Evolutionary conservation across 306 rosid species (phyloP).

Genomic region (Trifolium dubium): DNA sequence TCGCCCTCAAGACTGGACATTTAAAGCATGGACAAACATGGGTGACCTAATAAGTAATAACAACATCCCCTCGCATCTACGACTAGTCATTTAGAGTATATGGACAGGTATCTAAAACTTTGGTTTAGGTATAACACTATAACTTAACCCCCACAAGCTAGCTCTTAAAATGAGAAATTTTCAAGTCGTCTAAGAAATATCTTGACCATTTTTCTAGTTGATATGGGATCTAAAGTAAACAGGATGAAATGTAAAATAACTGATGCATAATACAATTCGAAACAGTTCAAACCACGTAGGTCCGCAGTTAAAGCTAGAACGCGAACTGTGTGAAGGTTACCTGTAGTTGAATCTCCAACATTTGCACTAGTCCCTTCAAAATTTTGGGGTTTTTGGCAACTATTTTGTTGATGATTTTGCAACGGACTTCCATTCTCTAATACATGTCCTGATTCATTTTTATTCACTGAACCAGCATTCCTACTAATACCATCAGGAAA

Average conservation of each 20-base stretch:
- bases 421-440: constrained; percentile 53
- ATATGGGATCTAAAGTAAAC: not conserved
- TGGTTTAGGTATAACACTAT: too few species aligned
- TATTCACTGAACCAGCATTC: constrained; percentile 48
- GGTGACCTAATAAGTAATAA: not conserved
- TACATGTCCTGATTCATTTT: constrained; percentile 52
- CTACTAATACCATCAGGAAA: constrained; percentile 53
- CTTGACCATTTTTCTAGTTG: not conserved
- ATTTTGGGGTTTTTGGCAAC: constrained; percentile 42
- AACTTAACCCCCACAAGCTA: not conserved
- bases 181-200: not conserved
- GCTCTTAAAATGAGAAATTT: not conserved
- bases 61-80: not conserved
- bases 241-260: not conserved
- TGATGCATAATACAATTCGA: not conserved
- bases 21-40: not conserved
- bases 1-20: not conserved
- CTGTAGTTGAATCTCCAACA: constrained; percentile 44
- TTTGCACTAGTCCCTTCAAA: constrained; percentile 44
- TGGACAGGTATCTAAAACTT: too few species aligned
- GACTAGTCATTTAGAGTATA: not conserved
- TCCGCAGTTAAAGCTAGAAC: constrained; percentile 8
- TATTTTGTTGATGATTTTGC: constrained; percentile 39
- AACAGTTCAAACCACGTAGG: not conserved
- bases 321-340: constrained; percentile 35